These are phyloP conservation scores for Fomitiporia mediterranea DNA, from an alignment of 1,284 basidiomycete species.

Conservation along the genomic window DNA sequence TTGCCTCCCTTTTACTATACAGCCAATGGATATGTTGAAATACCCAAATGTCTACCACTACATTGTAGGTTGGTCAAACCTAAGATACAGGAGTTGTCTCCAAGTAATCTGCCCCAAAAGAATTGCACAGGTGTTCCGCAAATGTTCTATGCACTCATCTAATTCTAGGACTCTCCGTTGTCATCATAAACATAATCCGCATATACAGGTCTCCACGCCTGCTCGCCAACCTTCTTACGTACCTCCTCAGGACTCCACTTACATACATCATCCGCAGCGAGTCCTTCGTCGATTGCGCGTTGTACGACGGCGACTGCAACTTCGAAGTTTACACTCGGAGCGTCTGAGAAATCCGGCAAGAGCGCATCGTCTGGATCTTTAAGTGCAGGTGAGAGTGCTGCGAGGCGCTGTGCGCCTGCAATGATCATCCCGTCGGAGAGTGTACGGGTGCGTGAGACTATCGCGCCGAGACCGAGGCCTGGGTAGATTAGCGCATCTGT, in stretches of 20 bases:
- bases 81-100: no score
- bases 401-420: constrained; percentile 68
- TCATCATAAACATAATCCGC: constrained; percentile 58
- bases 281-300: constrained; percentile 70
- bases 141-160: no score
- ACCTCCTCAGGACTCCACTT: constrained; percentile 47
- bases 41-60: no score
- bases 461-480: constrained; percentile 70
- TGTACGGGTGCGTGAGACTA: constrained; percentile 55
- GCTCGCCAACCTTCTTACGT: constrained; percentile 44
- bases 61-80: no score
- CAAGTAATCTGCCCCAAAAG: no score
- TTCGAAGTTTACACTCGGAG: constrained; percentile 68
- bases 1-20: no score
- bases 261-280: constrained; percentile 41
- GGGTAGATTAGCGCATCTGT: constrained; percentile 75
- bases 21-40: no score
- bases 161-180: constrained; percentile 50
- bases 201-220: constrained; percentile 61
- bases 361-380: constrained; percentile 59
- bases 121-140: no score
- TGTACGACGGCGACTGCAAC: constrained; percentile 78
- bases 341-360: constrained; percentile 69
- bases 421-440: constrained; percentile 78
- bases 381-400: constrained; percentile 71